Base-by-base conservation (phyloP, 1,284 basidiomycete species). In the Ustilago nuda region DNA sequence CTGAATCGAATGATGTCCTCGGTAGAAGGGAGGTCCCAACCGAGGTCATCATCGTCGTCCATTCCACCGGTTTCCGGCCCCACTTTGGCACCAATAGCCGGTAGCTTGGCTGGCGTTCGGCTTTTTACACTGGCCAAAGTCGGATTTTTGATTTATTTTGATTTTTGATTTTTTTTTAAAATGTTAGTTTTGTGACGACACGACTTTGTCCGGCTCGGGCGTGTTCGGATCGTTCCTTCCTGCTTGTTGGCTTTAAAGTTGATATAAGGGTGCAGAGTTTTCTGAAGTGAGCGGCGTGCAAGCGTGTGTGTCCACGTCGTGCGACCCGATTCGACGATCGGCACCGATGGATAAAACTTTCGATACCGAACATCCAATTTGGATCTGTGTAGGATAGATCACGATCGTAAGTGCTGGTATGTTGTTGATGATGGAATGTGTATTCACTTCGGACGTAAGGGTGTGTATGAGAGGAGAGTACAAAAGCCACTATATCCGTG, bases 51-150 rank as follows among this genome's bases (percentile, higher is more conserved):
- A 17, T 53, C 7, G 4, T 6, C 13, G 33, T 19, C 17, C 6
- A 9, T 56, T 23, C n/a, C 15, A 45, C 55, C 55, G 55, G 55
- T 45, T 37, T 8, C 19, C 55, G 55, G 55, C 27, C 39, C 55
- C 27, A 43, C 23, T n/a, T 32, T 32, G 8, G 23, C 1, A 45
- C 41, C 55, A 41, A 37, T 56, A 45, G 27, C 55, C 55, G 41
- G 41, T 53, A 12, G 32, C 9, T 33, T 8, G 36, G n/a, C 36
- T 27, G 35, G 32, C 37, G 11, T 39, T 55, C 53, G 35, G 53
- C 53, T 11, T n/a, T 55, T 27, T 11, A 4, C 37, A 11, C 54
- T 8, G 33, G 30, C 30, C 51, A n/a, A 36, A 52, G 8, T 52
- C 45, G 23, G 45, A 48, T 5, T 5, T 23, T 48, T 15, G n/a